Evolutionary conservation across 441 rosid species (phyloP), one percentile per base, ranked within the genome.

Genomic region (Adansonia gregorii): DNA sequence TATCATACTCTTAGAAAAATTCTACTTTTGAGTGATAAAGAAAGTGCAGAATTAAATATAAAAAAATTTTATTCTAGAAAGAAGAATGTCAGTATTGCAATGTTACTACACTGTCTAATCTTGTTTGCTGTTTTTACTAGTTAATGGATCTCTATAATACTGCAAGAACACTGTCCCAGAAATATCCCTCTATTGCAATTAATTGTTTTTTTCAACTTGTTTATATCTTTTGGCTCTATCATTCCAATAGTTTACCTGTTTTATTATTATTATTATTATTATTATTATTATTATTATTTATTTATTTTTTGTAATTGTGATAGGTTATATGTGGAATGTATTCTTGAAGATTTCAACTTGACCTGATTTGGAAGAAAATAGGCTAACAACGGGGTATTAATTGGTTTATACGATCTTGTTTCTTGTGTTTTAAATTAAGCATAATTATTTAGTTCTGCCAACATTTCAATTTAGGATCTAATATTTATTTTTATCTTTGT

Each of bases 281-380:
- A 24, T 24, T 24, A 24, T 24, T 24, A 24, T 59, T 31, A 3
- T 59, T 15, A 24, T 24, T 24, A 24, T 24, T 24, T 24, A 24
- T 24, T 24, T 0, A 24, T 24, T 24, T 24, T 24, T 24, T 24
- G 27, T 24, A 24, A 24, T 60, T 49, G 8, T 70, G 54, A 17
- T 66, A 67, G 71, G 71, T 43, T 67, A 43, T 51, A 66, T 43
- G 27, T 67, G 71, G 52, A 67, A 43, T 19, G 51, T 19, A 5
- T 67, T 15, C 54, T 45, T 67, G n/a, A 43, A 67, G 71, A 9
- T 43, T 43, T 17, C 31, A 43, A 43, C 27, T 67, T 15, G 11
- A 5, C 9, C 51, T 20, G 54, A 67, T 67, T 19, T 45, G 24
- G 71, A 67, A 67, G 71, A 67, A 67, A 65, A 31, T 65, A 65